Evolutionary conservation across 1,284 basidiomycete species (phyloP).

Genomic region (Singerocomus rubriflavus): DNA sequence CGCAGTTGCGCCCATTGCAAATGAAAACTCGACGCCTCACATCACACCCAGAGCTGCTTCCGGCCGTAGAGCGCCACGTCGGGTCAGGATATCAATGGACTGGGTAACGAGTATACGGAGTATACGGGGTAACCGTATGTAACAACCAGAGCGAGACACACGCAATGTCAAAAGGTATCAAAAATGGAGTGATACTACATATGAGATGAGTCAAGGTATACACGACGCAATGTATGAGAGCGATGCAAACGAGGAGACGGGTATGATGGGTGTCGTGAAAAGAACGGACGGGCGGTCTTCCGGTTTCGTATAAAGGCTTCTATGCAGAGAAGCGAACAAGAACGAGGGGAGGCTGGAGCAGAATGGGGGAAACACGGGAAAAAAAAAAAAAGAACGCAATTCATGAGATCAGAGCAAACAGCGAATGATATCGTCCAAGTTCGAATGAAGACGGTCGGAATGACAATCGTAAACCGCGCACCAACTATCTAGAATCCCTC

Average conservation of each 20-base stretch:
- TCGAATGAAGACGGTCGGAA: conserved; percentile 36
- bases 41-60: conserved; percentile 13
- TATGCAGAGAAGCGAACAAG: conserved; percentile 29
- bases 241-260: conserved; percentile 36
- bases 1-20: conserved; percentile 21
- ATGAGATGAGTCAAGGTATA: conserved; percentile 36
- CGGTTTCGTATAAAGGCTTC: conserved; percentile 35
- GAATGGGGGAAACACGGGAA: conserved; percentile 10
- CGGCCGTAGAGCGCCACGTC: conserved; percentile 16
- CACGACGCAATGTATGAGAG: conserved; percentile 35
- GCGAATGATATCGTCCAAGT: conserved; percentile 32
- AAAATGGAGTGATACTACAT: conserved; percentile 37
- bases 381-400: conserved; percentile 21
- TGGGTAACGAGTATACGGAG: conserved; percentile 29
- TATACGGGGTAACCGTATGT: conserved; percentile 35
- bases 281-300: conserved; percentile 33
- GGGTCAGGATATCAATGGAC: conserved; percentile 33
- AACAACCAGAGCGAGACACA: conserved; percentile 22
- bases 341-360: conserved; percentile 10
- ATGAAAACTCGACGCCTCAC: conserved; percentile 26
- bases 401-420: conserved; percentile 31
- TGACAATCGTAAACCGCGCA: conserved; percentile 27
- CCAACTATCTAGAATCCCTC: conserved; percentile 31
- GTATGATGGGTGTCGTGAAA: conserved; percentile 37
- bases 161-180: conserved; percentile 32